These are phyloP conservation scores for Pezicula radicicola DNA, from an alignment of 2,329 filamentous ascomycete genomes.

Conservation along the genomic window DNA sequence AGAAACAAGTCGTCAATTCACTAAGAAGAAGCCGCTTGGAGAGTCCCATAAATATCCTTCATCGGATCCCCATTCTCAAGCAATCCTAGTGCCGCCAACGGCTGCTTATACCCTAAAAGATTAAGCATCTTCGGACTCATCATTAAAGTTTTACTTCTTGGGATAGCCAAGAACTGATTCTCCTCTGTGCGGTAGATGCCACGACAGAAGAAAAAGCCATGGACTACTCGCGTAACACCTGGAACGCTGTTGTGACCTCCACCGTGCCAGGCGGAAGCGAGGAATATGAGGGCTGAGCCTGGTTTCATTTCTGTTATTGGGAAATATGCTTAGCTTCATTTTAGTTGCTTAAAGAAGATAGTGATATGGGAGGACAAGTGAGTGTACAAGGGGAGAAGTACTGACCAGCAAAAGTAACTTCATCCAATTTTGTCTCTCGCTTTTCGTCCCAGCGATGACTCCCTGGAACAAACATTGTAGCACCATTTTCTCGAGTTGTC, in stretches of 20 bases:
- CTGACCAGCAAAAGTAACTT: slow-evolving; percentile 31
- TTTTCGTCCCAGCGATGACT: slow-evolving; percentile 28
- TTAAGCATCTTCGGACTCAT: slow-evolving; percentile 31
- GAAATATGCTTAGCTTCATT: background rate
- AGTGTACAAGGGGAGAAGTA: too few species aligned
- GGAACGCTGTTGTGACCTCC: slow-evolving; percentile 27
- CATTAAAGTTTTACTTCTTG: slow-evolving; percentile 23
- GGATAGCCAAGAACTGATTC: slow-evolving; percentile 31
- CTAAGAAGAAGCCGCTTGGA: too few species aligned
- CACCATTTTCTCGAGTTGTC: slow-evolving; percentile 28
- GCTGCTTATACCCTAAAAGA: slow-evolving; percentile 32
- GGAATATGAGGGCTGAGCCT: slow-evolving; percentile 32
- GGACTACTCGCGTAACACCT: slow-evolving; percentile 21
- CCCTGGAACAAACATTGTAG: slow-evolving; percentile 30
- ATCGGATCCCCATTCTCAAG: slow-evolving; percentile 23
- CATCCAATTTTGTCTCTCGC: slow-evolving; percentile 21
- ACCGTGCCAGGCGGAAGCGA: slow-evolving; percentile 29
- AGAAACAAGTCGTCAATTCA: too few species aligned
- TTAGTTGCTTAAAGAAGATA: too few species aligned
- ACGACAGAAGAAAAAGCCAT: slow-evolving; percentile 29
- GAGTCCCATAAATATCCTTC: background rate
- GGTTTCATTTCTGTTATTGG: slow-evolving; percentile 30
- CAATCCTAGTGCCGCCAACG: slow-evolving; percentile 26
- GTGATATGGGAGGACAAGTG: too few species aligned
- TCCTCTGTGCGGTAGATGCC: slow-evolving; percentile 29